Base-by-base conservation (phyloP, 768 basidiomycete species). In the Lentinus tigrinus region DNA sequence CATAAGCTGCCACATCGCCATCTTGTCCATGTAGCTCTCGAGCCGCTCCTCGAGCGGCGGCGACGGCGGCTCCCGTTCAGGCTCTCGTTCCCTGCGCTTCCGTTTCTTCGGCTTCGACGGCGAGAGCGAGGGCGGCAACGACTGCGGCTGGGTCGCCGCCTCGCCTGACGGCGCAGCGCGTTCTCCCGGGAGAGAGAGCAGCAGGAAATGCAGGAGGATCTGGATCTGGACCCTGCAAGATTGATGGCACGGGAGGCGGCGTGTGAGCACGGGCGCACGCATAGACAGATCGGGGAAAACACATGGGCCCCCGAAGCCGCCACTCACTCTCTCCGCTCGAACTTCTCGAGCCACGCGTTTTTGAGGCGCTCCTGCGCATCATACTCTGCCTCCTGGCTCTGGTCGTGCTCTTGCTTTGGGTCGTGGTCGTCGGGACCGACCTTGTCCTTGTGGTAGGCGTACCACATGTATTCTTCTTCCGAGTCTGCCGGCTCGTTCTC, bases 391-490 rank as follows among this genome's bases (percentile, higher is more conserved):
- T 75, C 67, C 21, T 53, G 31, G 36, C 63, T 26, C 67, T 67
- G 37, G 17, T 36, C 46, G 26, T 36, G 36, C 36, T 43, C 37
- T 14, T 64, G 63, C n/a, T 46, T 28, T n/a, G n/a, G n/a, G n/a
- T n/a, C n/a, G n/a, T n/a, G n/a, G 19, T 55, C 61, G 5, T 60
- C 64, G 39, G 73, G 63, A 39, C 73, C 70, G 27, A 69, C 72
- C 65, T 81, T 85, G 69, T 89, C 89, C 66, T 87, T 79, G 56
- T 78, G 78, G 39, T 88, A 72, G 0, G 83, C 79, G 57, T 82
- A 91, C 88, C 88, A 91, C 84, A 91, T 88, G 78, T 89, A 85
- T 0, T 76, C 78, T 57, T 90, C 89, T 60, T 91, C 89, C 34
- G 79, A 73, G 60, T 84, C 84, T 2, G 81, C 87, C 2, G 77